Evolutionary conservation across 2,329 filamentous ascomycete species (phyloP).

Genomic region (Teratosphaeria gauchensis): DNA sequence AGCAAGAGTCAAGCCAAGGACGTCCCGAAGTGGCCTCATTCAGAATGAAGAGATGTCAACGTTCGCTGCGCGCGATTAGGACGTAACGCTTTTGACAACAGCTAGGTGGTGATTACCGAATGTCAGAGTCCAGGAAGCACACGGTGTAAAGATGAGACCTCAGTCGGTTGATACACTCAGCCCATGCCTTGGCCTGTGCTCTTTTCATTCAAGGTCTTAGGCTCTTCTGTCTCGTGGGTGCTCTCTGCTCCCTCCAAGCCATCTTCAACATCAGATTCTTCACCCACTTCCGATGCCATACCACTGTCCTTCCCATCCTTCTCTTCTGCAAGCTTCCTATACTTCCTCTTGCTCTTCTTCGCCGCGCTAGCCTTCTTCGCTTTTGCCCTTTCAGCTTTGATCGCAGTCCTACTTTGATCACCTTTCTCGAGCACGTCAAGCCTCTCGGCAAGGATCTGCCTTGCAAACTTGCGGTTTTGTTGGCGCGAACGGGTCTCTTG

Average conservation of each 20-base stretch:
- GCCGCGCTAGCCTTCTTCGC: conserved; percentile 64
- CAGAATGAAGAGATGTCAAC: neutral
- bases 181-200: neutral
- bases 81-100: neutral
- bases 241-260: neutral
- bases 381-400: conserved; percentile 54
- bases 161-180: neutral
- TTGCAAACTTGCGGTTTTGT: conserved; percentile 80
- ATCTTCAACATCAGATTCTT: neutral
- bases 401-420: conserved; percentile 52
- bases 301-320: conserved; percentile 24
- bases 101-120: neutral
- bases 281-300: neutral
- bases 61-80: neutral
- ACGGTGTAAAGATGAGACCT: neutral
- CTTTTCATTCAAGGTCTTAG: neutral
- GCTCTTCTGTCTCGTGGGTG: neutral
- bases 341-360: conserved; percentile 80
- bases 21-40: neutral
- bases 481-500: conserved; percentile 80
- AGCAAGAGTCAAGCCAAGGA: too few species aligned
- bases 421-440: conserved; percentile 70
- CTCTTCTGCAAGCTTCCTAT: conserved; percentile 50
- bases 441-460: conserved; percentile 63
- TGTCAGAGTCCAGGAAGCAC: neutral